Base-by-base conservation (phyloP, 495 filamentous ascomycete species). In the Hyaloscypha variabilis region DNA sequence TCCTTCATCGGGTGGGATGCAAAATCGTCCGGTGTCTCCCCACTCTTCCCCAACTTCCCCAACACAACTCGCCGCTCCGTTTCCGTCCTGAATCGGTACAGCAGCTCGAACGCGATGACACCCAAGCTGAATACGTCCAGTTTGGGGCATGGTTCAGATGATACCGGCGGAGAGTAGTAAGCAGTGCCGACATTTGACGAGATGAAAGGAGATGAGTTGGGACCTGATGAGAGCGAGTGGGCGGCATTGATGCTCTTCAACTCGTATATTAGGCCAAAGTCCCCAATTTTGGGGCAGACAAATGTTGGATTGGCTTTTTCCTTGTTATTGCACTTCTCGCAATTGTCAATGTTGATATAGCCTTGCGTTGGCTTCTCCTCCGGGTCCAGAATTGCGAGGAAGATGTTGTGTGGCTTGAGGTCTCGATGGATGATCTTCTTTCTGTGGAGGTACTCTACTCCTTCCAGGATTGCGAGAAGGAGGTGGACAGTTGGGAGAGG, bases 321-420 rank as follows among this genome's bases (percentile, higher is more conserved):
- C n/a, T 39, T 36, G 13, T 30, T 10, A 13, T 10, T 1, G 66
- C 79, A 80, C 11, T 73, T 57, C 19, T 53, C n/a, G 67, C 79
- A 81, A 8, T 66, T 58, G 8, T 61, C 58, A 14, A 78, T 66
- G 52, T 79, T 66, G 29, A 78, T 65, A n/a, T 68, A 76, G 29
- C 72, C 75, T 23, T 62, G 56, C 1, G 62, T 67, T 19, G 58
- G 30, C 21, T 39, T 39, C n/a, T 73, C 66, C n/a, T 54, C 58
- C 28, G 63, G 46, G 23, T 60, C 39, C 26, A 52, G 60, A 50
- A 75, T 36, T 0, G 76, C 71, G 6, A 84, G 68, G 60, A 83
- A 79, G 46, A 83, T 75, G 65, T 83, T 83, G 0, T 64, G 70
- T 0, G 80, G 81, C 60, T 83, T 83, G 56, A 82, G 70, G 56